phyloP scores from a whole-genome alignment of 495 filamentous ascomycete genomes.

The Annulohypoxylon stygium region DNA sequence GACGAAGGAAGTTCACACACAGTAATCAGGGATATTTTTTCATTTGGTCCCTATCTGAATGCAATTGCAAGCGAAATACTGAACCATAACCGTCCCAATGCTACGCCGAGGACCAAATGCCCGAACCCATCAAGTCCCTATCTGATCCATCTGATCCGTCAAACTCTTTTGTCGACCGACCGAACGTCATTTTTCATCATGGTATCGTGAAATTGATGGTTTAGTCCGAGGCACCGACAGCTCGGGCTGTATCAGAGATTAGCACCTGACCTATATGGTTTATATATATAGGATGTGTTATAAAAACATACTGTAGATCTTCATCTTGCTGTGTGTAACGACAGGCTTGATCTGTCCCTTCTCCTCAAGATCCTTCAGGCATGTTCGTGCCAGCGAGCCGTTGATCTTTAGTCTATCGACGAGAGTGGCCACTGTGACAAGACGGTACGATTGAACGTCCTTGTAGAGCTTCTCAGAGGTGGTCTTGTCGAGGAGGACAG shows the following conservation, averaged over 20 bases:
- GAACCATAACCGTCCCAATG: slow-evolving; percentile 54
- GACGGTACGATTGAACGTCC: slow-evolving; percentile 99
- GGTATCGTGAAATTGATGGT: slow-evolving; percentile 55
- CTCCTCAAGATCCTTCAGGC: slow-evolving; percentile 94
- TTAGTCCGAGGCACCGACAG: slow-evolving; percentile 71
- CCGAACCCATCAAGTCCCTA: slow-evolving; percentile 48
- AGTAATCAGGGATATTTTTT: slow-evolving; percentile 45
- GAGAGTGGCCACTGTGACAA: slow-evolving; percentile 97
- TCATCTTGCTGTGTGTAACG: slow-evolving; percentile 94
- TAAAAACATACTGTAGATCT: slow-evolving; percentile 91
- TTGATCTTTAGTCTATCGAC: slow-evolving; percentile 99
- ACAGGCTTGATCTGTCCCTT: slow-evolving; percentile 99
- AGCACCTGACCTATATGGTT: slow-evolving; percentile 48
- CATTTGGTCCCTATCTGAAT: slow-evolving; percentile 53
- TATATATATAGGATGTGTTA: neutral
- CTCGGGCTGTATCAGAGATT: slow-evolving; percentile 66
- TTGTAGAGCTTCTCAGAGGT: slow-evolving; percentile 94
- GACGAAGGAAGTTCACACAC: slow-evolving; percentile 18
- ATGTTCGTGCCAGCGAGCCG: slow-evolving; percentile 91
- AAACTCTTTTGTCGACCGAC: slow-evolving; percentile 43
- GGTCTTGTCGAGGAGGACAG: slow-evolving; percentile 81
- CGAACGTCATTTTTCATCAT: slow-evolving; percentile 47
- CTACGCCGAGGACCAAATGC: slow-evolving; percentile 55
- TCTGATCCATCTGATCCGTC: slow-evolving; percentile 50
- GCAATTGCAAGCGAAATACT: slow-evolving; percentile 49